phyloP scores from a whole-genome alignment of 2,329 filamentous ascomycete species.

The Pseudocercospora fijiensis region DNA sequence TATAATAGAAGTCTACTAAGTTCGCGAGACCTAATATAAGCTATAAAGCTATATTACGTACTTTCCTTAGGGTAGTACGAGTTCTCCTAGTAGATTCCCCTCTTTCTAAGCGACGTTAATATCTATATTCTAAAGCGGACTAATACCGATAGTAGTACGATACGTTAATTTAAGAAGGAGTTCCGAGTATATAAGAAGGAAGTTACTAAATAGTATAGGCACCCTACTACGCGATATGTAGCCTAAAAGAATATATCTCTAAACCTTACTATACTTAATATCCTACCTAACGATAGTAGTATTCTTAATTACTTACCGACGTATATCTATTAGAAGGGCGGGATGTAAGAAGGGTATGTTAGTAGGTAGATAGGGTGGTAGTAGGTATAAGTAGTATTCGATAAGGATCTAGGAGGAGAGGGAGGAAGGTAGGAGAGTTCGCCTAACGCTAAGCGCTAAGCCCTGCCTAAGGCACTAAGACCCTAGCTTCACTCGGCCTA shows the following conservation, averaged over 20 bases:
- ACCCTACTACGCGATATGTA: neutral
- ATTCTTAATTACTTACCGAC: neutral
- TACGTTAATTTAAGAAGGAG: neutral
- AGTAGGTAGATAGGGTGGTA: too few species aligned
- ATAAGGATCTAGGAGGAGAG: too few species aligned
- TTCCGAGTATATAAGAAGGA: neutral
- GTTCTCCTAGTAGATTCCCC: neutral
- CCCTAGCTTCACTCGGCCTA: too few species aligned
- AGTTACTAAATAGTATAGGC: neutral
- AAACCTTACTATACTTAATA: neutral
- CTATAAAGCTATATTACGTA: neutral
- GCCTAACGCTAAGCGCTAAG: too few species aligned
- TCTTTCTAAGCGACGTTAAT: neutral
- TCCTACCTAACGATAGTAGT: neutral
- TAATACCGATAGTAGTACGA: neutral
- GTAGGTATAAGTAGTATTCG: too few species aligned
- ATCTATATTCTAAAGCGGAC: neutral
- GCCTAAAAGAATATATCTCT: neutral
- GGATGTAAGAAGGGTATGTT: too few species aligned
- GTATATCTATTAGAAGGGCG: neutral
- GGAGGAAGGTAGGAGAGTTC: too few species aligned
- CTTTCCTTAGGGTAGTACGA: neutral
- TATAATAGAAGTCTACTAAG: neutral
- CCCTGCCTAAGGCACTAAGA: too few species aligned
- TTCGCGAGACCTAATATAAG: neutral